Evolutionary conservation across 805 yeast genomes (phyloP).

Genomic region (Ogataea pignaliae): DNA sequence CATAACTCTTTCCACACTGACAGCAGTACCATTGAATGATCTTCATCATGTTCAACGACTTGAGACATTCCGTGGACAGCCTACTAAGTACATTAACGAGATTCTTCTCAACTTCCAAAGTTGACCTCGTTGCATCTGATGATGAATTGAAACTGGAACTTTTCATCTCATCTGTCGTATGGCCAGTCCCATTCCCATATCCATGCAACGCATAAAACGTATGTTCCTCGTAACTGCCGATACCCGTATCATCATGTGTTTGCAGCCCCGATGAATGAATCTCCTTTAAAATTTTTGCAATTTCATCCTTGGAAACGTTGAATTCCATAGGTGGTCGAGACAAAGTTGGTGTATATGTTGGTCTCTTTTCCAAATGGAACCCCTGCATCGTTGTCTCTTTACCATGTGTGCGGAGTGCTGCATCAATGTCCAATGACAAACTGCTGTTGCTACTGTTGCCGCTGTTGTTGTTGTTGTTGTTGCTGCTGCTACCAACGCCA

Average conservation of each 20-base stretch:
- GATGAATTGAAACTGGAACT: background rate
- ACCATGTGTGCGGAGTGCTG: background rate
- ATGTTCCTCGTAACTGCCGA: too few relatives aligned
- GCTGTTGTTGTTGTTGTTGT: background rate
- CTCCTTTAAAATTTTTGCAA: conserved; percentile 10
- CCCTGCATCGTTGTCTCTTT: background rate
- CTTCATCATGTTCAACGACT: conserved; percentile 17
- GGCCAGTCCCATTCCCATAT: too few relatives aligned
- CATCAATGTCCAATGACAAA: background rate
- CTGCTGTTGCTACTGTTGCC: background rate
- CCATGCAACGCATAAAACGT: too few relatives aligned
- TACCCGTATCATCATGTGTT: too few relatives aligned
- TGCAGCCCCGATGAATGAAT: conserved; percentile 6
- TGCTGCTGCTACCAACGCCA: too few relatives aligned
- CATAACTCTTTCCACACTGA: conserved; percentile 28
- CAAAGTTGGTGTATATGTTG: conserved; percentile 8
- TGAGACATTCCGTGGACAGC: conserved; percentile 2
- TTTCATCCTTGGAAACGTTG: conserved; percentile 12
- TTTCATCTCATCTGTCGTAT: background rate
- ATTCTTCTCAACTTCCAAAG: background rate
- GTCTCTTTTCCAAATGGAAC: background rate
- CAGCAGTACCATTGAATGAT: conserved; percentile 31
- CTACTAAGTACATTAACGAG: conserved; percentile 8
- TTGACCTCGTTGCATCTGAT: too few relatives aligned
- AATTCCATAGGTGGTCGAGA: conserved; percentile 7